Evolutionary conservation across 768 basidiomycete genomes (phyloP).

Genomic region (Ramaria rubella): DNA sequence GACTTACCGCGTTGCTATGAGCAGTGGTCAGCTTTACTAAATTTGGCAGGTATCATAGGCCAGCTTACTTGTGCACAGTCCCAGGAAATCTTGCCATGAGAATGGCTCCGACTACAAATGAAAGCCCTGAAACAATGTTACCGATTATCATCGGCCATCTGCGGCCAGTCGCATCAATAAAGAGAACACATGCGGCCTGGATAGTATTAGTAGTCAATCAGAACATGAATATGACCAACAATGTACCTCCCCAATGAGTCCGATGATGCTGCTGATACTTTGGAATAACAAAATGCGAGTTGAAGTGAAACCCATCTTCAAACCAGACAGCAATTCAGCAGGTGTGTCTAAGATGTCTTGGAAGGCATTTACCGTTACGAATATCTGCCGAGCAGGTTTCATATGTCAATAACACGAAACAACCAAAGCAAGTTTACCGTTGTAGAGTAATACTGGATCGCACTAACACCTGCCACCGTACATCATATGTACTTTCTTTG

Average conservation of each 20-base stretch:
- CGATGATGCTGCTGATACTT: constrained; percentile 48
- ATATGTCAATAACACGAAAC: constrained; percentile 30
- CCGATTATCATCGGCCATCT: constrained; percentile 37
- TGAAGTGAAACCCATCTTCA: constrained; percentile 41
- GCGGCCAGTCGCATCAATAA: constrained; percentile 37
- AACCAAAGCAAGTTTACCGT: constrained; percentile 25
- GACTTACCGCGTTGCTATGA: not conserved
- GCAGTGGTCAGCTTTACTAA: not conserved
- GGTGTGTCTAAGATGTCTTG: not conserved
- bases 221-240: not conserved
- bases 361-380: constrained; percentile 6
- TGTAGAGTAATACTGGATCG: constrained; percentile 49
- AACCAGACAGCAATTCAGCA: not conserved
- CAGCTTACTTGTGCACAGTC: constrained; percentile 35
- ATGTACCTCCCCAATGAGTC: constrained; percentile 43
- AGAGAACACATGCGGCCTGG: constrained; percentile 33
- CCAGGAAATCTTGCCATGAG: constrained; percentile 40
- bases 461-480: constrained; percentile 35
- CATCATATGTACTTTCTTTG: not conserved
- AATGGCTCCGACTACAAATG: constrained; percentile 38
- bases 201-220: not conserved
- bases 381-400: constrained; percentile 19
- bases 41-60: no score
- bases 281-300: constrained; percentile 43
- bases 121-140: constrained; percentile 35